phyloP scores from a whole-genome alignment of 1,284 basidiomycete species.

The Phylloporus gajari region DNA sequence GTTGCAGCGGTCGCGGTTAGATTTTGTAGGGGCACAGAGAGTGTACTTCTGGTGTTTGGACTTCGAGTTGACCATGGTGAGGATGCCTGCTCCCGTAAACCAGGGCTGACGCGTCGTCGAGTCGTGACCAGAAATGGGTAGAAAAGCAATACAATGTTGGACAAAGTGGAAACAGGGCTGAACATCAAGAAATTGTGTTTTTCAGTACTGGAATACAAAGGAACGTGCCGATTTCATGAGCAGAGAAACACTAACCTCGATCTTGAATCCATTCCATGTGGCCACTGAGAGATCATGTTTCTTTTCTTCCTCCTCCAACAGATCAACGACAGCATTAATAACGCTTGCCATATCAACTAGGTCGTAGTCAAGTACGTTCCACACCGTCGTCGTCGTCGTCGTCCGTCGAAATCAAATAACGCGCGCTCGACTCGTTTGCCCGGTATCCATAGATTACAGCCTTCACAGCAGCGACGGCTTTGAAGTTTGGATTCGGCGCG shows the following conservation, averaged over 20 bases:
- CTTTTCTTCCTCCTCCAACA: conserved; percentile 90
- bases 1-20: background rate
- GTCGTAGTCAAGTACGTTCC: conserved; percentile 84
- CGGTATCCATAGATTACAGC: conserved; percentile 85
- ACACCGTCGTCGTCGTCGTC: too few species aligned
- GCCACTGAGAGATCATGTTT: conserved; percentile 74
- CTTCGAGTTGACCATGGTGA: conserved; percentile 98
- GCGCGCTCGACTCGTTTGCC: conserved; percentile 80
- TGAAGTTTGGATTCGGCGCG: conserved; percentile 76
- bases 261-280: conserved; percentile 86
- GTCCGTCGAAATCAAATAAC: conserved; percentile 89
- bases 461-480: conserved; percentile 81
- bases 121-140: background rate
- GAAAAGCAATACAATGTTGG: conserved; percentile 74
- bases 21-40: background rate
- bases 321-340: conserved; percentile 81
- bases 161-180: too few species aligned
- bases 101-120: too few species aligned
- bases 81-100: conserved; percentile 95
- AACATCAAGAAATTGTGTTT: too few species aligned
- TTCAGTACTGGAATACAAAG: too few species aligned
- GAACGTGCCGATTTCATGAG: background rate
- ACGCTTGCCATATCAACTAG: conserved; percentile 82
- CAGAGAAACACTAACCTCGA: conserved; percentile 65
- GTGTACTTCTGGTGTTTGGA: conserved; percentile 89